Percentiles rank a stretch among this genome's conserved stretches.
Evolutionary conservation across 352 stramenopile genomes (phyloP).

Genomic region (Nothophytophthora sp.): DNA sequence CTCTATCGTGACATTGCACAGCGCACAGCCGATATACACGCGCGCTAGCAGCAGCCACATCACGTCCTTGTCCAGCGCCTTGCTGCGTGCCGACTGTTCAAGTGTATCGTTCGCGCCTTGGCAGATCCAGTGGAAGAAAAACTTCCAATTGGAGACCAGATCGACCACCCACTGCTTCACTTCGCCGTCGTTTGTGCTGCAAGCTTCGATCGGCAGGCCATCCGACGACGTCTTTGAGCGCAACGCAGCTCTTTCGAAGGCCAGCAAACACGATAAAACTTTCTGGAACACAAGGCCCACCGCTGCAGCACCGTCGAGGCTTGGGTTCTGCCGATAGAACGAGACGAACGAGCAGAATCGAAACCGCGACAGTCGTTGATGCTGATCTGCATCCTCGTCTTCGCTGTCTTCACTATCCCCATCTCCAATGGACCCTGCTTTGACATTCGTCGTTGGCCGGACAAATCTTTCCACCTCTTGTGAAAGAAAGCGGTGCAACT

Average conservation of each 20-base stretch:
- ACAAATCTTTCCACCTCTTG: conserved; percentile 48
- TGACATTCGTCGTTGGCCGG: conserved; percentile 11
- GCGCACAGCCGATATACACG: conserved; percentile 46
- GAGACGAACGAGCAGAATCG: conserved; percentile 37
- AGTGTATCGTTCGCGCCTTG: conserved; percentile 30
- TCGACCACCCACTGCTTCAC: conserved; percentile 41
- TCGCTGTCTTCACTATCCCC: conserved; percentile 18
- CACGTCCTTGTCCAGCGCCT: conserved; percentile 14
- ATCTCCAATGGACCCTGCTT: conserved; percentile 7
- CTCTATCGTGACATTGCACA: conserved; percentile 49
- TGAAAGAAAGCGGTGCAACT: conserved; percentile 39
- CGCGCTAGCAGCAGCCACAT: conserved; percentile 51
- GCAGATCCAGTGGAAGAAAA: conserved; percentile 61
- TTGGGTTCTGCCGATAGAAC: conserved; percentile 58
- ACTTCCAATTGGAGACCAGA: conserved; percentile 53
- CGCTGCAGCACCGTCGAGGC: conserved; percentile 38
- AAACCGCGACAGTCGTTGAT: conserved; percentile 27
- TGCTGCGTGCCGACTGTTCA: conserved; percentile 8
- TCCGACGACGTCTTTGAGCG: conserved; percentile 25
- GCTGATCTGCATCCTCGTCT: conserved; percentile 28
- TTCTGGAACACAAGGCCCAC: conserved; percentile 50
- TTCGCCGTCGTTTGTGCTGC: conserved; percentile 20
- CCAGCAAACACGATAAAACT: conserved; percentile 43
- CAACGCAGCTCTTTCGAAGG: conserved; percentile 33
- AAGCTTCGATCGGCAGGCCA: conserved; percentile 13